Base-by-base conservation (phyloP, 2,329 filamentous ascomycete genomes). In the Alternaria panax region DNA sequence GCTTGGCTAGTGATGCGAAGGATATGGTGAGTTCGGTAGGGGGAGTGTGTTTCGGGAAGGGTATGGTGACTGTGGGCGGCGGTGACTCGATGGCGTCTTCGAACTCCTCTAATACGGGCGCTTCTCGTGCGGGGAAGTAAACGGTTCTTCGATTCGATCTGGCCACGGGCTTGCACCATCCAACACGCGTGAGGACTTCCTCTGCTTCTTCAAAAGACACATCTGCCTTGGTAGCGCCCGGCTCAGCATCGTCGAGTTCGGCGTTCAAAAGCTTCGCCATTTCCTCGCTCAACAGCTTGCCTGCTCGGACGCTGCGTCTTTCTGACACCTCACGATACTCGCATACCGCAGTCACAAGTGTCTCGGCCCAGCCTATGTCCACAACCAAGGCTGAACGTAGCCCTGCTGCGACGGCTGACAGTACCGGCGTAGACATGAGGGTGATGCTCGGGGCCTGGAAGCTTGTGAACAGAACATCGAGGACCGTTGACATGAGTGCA, bases 281-380 rank as follows among this genome's bases (percentile, higher is more conserved):
- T 57, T 89, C 86, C 67, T 90, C 84, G 42, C 90, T 85, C 20
- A 98, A 80, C 57, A 86, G 77, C 71, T 89, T 93, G 59, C 90
- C 92, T 32, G 88, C 93, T 65, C 95, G 85, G 14, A 92, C 83
- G 38, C 87, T 94, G 54, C 92, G 85, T 57, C 84, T 86, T 54
- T 87, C 87, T 16, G 85, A 83, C 1, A 97, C 87, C 75, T 96
- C 93, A 54, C 92, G 89, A 75, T 93, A 97, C 79, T 99, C 95
- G 73, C 93, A 98, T 7, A 98, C 85, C 6, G 89, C 91, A 0
- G 92, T 96, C 22, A 96, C 87, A 0, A 90, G 86, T 0, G 93
- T 96, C 78, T 98, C 95, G 41, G 88, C 85, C 95, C 95, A 99
- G 42, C 94, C 95, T 60, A 99, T 85, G 72, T 99, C 93, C 36